Conservation (phyloP, 768 basidiomycete species). For the Lentinula guzmanii region DNA sequence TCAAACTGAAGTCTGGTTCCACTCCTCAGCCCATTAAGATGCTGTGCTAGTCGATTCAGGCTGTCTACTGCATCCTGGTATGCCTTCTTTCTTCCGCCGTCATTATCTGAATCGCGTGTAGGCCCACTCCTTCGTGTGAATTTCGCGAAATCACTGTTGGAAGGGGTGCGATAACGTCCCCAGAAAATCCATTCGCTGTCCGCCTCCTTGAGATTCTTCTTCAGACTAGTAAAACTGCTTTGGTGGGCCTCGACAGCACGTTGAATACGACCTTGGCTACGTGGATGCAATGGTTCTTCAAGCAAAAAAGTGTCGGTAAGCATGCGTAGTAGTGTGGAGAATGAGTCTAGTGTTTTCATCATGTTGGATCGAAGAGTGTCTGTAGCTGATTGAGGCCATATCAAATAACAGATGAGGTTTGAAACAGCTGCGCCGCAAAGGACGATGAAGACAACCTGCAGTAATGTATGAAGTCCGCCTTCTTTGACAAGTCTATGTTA, state of each 20-base stretch:
- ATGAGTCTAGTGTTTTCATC: constrained; percentile 81
- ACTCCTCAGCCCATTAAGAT: constrained; percentile 83
- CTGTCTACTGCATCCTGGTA: constrained; percentile 87
- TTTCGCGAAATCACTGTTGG: not conserved
- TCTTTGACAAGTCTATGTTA: constrained; percentile 72
- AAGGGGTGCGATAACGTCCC: constrained; percentile 11
- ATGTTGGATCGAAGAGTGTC: constrained; percentile 79
- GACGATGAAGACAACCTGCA: constrained; percentile 74
- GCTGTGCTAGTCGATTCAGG: constrained; percentile 88
- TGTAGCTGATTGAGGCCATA: constrained; percentile 87
- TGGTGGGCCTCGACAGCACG: constrained; percentile 83
- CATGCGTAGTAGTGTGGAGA: constrained; percentile 77
- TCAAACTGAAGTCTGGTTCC: constrained; percentile 84
- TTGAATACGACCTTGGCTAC: constrained; percentile 59
- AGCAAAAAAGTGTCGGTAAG: constrained; percentile 84
- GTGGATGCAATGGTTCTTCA: constrained; percentile 55
- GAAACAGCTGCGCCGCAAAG: constrained; percentile 69
- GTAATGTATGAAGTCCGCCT: constrained; percentile 70
- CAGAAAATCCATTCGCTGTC: constrained; percentile 70
- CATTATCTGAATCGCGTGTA: constrained; percentile 6
- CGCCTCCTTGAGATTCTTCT: constrained; percentile 82
- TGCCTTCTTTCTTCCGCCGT: constrained; percentile 39
- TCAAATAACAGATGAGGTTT: constrained; percentile 74
- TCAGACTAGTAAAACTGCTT: constrained; percentile 82
- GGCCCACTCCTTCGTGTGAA: not conserved